Evolutionary conservation across 2,329 filamentous ascomycete species (phyloP), one percentile per base, ranked within the genome.

Genomic region (Aureobasidium namibiae): DNA sequence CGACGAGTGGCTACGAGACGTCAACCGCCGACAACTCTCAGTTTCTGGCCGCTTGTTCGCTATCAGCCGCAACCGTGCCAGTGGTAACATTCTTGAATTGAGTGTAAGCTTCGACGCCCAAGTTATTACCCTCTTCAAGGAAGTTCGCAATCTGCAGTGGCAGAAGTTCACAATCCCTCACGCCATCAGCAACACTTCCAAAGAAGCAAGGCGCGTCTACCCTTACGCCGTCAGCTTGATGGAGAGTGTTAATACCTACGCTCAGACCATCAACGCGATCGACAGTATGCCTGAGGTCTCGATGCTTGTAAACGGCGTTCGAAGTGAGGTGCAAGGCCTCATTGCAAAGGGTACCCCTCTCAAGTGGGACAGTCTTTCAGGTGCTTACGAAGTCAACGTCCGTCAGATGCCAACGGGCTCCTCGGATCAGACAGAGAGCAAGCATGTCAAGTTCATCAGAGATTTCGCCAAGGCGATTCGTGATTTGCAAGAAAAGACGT

Each of bases 151-250:
- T 69, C 78, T 99, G 44, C 85, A 90, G 13, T 99, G 94, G 92
- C 86, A 96, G 63, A 94, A 90, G 65, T 99, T 91, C 72, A 87
- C 90, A 60, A 90, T 99, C 24, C 95, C 95, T 9, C 94, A 99
- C 72, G 86, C 89, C 14, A 90, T 99, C 68, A 95, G 88, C 73
- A 97, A 90, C 63, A 90, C 96, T 57, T 95, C 95, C 1, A 99
- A 97, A 73, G 94, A 99, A 71, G 95, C 94, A n/a, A 96, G 96
- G 75, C 85, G 94, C 56, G 94, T 99, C 4, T 99, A 99, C 67
- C 94, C 94, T 0, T 99, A 95, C 69, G 94, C 95, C 24, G 92
- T 99, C 64, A 97, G 92, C 69, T 76, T 99, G 65, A 99, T 99
- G 91, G 94, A 99, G 75, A 97, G 91, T 68, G 90, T 97, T n/a